A percentile compares a stretch with the other conserved stretches of the same genome.
phyloP scores from a whole-genome alignment of 1,284 basidiomycete species.

The Microstroma glucosiphilum region DNA sequence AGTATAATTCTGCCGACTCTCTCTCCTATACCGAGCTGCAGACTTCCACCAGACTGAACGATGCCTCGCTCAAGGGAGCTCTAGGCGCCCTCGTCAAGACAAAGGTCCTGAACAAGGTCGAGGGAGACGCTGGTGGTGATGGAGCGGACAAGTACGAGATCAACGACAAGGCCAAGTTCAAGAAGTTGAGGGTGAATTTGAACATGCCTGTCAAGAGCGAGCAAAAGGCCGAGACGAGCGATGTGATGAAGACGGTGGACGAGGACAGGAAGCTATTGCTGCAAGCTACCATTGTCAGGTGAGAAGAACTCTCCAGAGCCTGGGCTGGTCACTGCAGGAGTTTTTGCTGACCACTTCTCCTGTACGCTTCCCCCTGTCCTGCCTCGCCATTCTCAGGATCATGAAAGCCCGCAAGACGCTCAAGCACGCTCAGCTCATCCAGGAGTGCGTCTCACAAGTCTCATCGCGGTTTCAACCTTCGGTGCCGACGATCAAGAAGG shows the following conservation, averaged over 20 bases:
- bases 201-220: constrained; percentile 92
- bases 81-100: constrained; percentile 78
- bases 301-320: neutral
- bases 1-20: constrained; percentile 82
- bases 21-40: constrained; percentile 73
- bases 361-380: neutral
- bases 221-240: constrained; percentile 80
- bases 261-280: constrained; percentile 96
- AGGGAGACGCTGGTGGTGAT: constrained; percentile 56
- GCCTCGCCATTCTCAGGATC: constrained; percentile 58
- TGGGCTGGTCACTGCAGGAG: neutral
- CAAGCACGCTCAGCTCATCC: constrained; percentile 89
- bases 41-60: constrained; percentile 74
- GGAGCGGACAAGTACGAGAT: neutral
- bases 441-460: constrained; percentile 88
- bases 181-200: constrained; percentile 76
- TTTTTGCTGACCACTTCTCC: neutral
- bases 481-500: constrained; percentile 78
- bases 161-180: constrained; percentile 62
- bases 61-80: constrained; percentile 77
- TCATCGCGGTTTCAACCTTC: constrained; percentile 80
- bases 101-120: constrained; percentile 68
- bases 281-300: constrained; percentile 89
- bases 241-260: constrained; percentile 90
- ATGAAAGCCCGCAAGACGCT: constrained; percentile 96